phyloP scores from a whole-genome alignment of 345 rosid species.

The Linum lewisii region DNA sequence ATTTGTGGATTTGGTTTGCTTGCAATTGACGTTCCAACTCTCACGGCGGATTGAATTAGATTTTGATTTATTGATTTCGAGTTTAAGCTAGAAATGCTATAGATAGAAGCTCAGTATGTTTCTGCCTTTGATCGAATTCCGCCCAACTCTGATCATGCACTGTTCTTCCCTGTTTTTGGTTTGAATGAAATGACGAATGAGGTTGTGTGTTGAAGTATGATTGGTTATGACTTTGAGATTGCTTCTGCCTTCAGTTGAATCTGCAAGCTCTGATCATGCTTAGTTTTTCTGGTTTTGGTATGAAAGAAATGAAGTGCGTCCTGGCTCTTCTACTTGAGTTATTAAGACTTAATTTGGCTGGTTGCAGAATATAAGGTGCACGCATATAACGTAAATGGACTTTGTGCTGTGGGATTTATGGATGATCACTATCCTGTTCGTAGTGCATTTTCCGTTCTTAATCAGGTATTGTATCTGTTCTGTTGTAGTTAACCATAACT shows the following conservation, averaged over 20 bases:
- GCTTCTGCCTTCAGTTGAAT: background rate
- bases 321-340: background rate
- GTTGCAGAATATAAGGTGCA: conserved; percentile 86
- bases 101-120: background rate
- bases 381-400: conserved; percentile 82
- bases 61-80: background rate
- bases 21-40: too few species aligned
- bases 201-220: background rate
- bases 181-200: background rate
- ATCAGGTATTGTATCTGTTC: conserved; percentile 40
- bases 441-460: conserved; percentile 83
- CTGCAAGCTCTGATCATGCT: background rate
- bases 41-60: too few species aligned
- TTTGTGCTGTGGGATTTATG: conserved; percentile 83
- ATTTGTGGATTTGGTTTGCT: background rate
- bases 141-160: background rate
- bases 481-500: too few species aligned
- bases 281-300: background rate
- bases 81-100: background rate
- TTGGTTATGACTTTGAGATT: conserved; percentile 3
- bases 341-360: background rate
- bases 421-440: conserved; percentile 93
- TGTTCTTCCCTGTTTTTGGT: background rate
- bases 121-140: background rate
- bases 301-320: background rate